Evolutionary conservation across 345 rosid genomes (phyloP), one percentile per base, ranked within the genome.

Genomic region (Eucalyptus sideroxylon): DNA sequence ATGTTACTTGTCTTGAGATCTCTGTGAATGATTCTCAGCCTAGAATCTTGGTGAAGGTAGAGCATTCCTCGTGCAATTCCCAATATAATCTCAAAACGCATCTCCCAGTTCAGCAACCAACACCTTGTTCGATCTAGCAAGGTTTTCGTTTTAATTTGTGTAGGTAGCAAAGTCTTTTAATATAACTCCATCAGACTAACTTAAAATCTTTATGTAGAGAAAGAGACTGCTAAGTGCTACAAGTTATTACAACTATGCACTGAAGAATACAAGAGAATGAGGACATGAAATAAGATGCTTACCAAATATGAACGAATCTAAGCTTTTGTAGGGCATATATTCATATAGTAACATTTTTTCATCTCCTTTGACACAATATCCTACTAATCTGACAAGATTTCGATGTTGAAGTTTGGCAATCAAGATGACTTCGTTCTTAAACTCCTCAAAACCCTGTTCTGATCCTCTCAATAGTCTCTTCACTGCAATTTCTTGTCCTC

Each of bases 351-450:
- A 89, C 42, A 95, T 89, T 89, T 91, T 95, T 88, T 95, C 96
- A 10, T 90, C 88, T 86, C 93, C 93, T 45, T 92, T 81, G 19
- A 91, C 67, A 72, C 96, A 94, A 72, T 91, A 96, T 16, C 97
- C 96, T 56, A 94, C 59, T 67, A 96, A 93, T 87, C 89, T 92
- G 4, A 95, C 97, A 2, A 95, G 95, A 91, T 94, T 96, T 30
- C 94, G 89, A 45, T 95, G 96, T 50, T 96, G 96, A 86, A 96
- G 95, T 85, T 90, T 94, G 59, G 96, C 94, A 50, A 96, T 94
- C 92, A 92, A 90, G 87, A 91, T 19, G 87, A 93, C 92, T 88
- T 96, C 96, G 42, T 94, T 95, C 91, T 93, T 95, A 44, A 96
- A 94, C 90, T 95, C 97, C 87, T 90, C 92, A 21, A 92, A 89